Percentiles rank a stretch among this genome's conserved stretches.
These are phyloP conservation scores for Thraustotheca clavata DNA, from an alignment of 352 stramenopile genomes.

Conservation along the genomic window DNA sequence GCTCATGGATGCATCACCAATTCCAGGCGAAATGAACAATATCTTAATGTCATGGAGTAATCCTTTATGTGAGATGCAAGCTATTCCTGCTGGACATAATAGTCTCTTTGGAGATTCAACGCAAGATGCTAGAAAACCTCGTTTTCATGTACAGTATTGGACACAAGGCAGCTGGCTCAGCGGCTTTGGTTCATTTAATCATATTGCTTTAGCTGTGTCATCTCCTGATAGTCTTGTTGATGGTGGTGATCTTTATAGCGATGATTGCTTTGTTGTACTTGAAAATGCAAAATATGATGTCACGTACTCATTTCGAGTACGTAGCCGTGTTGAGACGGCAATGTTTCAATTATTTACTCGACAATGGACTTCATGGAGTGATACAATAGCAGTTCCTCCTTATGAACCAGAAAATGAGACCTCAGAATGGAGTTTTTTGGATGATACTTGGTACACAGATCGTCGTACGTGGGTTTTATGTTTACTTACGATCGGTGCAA, in stretches of 20 bases:
- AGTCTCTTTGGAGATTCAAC: neutral
- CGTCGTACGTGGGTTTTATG: neutral
- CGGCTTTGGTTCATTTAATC: neutral
- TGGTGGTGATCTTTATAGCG: slow-evolving; percentile 13
- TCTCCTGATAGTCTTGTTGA: neutral
- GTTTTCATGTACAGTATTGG: slow-evolving; percentile 21
- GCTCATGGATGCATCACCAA: neutral
- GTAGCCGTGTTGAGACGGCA: slow-evolving; percentile 1
- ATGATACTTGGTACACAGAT: neutral
- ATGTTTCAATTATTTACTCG: slow-evolving; percentile 9
- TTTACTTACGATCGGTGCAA: neutral
- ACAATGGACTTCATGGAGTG: slow-evolving; percentile 14
- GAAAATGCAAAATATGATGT: neutral
- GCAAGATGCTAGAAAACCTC: neutral
- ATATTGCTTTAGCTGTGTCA: neutral
- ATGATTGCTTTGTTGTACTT: slow-evolving; percentile 20
- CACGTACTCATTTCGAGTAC: slow-evolving; percentile 11
- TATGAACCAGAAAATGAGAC: neutral
- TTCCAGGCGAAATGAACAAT: neutral
- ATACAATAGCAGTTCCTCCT: neutral
- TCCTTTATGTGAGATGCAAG: neutral
- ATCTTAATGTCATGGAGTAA: slow-evolving; percentile 16
- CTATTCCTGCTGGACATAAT: neutral
- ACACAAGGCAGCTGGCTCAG: neutral
- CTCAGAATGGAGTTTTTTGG: neutral